Percentiles rank a stretch among this genome's conserved stretches.
These are phyloP conservation scores for Leptographium lundbergii DNA, from an alignment of 2,329 filamentous ascomycete species.

Conservation along the genomic window DNA sequence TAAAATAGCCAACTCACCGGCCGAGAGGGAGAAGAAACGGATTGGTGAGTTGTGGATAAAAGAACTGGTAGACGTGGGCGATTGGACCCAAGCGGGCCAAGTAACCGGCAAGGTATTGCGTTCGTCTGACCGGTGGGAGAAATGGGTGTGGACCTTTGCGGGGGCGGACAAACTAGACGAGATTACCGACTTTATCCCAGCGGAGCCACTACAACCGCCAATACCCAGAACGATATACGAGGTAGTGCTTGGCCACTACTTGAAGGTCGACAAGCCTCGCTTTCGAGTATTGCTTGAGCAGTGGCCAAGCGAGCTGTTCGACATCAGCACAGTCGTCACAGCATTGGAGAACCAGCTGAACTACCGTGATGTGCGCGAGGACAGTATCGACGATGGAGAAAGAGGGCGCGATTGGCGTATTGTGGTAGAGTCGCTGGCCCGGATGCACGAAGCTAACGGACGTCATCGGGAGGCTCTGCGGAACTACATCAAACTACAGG, in stretches of 20 bases:
- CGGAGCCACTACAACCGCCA: slow-evolving; percentile 61
- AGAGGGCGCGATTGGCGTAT: slow-evolving; percentile 75
- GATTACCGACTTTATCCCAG: slow-evolving; percentile 74
- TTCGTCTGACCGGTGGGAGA: slow-evolving; percentile 76
- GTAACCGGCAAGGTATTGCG: slow-evolving; percentile 74
- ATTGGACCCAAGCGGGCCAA: slow-evolving; percentile 69
- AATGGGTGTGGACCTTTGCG: slow-evolving; percentile 90
- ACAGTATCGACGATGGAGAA: slow-evolving; percentile 61
- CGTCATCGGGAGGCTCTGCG: slow-evolving; percentile 72
- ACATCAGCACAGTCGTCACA: slow-evolving; percentile 61
- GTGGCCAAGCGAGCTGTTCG: slow-evolving; percentile 78
- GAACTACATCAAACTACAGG: slow-evolving; percentile 82
- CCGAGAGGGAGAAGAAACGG: slow-evolving; percentile 76
- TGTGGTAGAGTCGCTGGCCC: slow-evolving; percentile 75
- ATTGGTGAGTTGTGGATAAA: slow-evolving; percentile 92
- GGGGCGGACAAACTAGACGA: slow-evolving; percentile 79
- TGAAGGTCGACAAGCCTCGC: slow-evolving; percentile 59
- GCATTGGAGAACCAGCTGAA: slow-evolving; percentile 74
- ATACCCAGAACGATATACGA: slow-evolving; percentile 78
- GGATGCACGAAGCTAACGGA: slow-evolving; percentile 69
- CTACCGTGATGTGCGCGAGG: slow-evolving; percentile 60
- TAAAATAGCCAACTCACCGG: slow-evolving; percentile 46
- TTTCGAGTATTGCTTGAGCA: slow-evolving; percentile 69
- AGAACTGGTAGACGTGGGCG: slow-evolving; percentile 59
- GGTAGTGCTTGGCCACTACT: slow-evolving; percentile 78